A percentile compares a stretch with the other conserved stretches of the same genome.
phyloP scores from a whole-genome alignment of 1,284 basidiomycete genomes.

The Ganoderma resinaceum region DNA sequence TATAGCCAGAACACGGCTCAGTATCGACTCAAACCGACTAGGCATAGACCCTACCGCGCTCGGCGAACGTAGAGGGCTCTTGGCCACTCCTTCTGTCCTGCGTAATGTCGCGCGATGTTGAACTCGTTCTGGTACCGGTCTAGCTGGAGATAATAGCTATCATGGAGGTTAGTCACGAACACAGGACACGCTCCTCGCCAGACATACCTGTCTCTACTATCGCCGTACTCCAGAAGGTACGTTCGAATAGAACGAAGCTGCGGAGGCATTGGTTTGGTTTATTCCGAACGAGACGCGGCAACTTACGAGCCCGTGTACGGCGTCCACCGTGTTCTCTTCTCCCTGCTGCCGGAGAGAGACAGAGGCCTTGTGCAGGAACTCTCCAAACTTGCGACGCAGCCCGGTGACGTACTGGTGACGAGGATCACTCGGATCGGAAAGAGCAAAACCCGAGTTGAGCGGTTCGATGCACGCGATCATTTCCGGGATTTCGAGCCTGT shows the following conservation, averaged over 20 bases:
- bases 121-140: conserved; percentile 69
- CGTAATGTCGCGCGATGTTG: conserved; percentile 68
- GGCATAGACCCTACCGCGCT: conserved; percentile 54
- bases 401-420: conserved; percentile 69
- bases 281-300: background rate
- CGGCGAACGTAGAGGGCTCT: conserved; percentile 69
- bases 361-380: conserved; percentile 78
- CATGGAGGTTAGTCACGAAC: conserved; percentile 4
- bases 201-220: conserved; percentile 66
- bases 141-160: conserved; percentile 64
- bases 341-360: conserved; percentile 71
- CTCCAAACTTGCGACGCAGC: conserved; percentile 72
- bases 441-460: conserved; percentile 71
- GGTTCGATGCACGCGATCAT: conserved; percentile 70
- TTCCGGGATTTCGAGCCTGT: conserved; percentile 71
- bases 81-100: conserved; percentile 76
- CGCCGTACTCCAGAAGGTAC: conserved; percentile 74
- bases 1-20: conserved; percentile 32
- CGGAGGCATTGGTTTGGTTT: background rate
- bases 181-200: background rate
- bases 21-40: background rate
- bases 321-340: conserved; percentile 90
- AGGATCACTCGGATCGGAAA: conserved; percentile 73
- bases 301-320: conserved; percentile 73
- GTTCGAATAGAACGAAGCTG: conserved; percentile 71